These are phyloP conservation scores for Dictyostelium intermedium DNA, from an alignment of 78 protist species.

Conservation along the genomic window DNA sequence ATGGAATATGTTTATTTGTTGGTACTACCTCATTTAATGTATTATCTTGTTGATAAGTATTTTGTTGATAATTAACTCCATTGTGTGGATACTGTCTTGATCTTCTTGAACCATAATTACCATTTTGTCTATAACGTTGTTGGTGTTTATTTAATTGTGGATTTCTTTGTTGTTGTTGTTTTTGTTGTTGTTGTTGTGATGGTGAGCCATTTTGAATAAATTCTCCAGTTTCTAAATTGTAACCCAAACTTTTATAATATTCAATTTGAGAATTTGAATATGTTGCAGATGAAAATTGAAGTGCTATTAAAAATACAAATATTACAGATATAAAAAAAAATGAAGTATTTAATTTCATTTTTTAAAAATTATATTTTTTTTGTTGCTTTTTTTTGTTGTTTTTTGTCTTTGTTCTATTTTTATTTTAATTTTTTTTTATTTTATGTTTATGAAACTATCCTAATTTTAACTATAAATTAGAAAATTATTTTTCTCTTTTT, in stretches of 20 bases:
- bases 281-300: neutral
- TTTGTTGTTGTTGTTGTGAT: neutral
- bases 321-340: neutral
- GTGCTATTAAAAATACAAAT: neutral
- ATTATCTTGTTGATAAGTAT: neutral
- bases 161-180: neutral
- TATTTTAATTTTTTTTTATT: neutral
- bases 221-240: neutral
- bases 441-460: neutral
- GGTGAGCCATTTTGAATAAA: neutral
- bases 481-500: too few relatives aligned
- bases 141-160: neutral
- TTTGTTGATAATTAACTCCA: neutral
- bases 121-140: neutral
- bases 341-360: neutral
- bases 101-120: neutral
- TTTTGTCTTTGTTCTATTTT: too few relatives aligned
- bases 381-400: too few relatives aligned
- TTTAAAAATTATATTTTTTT: neutral
- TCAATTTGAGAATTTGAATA: neutral
- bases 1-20: neutral
- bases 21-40: neutral
- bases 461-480: too few relatives aligned
- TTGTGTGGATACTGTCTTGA: neutral
- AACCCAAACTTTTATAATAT: neutral